Percentiles rank a stretch among this genome's conserved stretches.
phyloP scores from a whole-genome alignment of 75 land plant genomes.

The Pinus albicaulis region DNA sequence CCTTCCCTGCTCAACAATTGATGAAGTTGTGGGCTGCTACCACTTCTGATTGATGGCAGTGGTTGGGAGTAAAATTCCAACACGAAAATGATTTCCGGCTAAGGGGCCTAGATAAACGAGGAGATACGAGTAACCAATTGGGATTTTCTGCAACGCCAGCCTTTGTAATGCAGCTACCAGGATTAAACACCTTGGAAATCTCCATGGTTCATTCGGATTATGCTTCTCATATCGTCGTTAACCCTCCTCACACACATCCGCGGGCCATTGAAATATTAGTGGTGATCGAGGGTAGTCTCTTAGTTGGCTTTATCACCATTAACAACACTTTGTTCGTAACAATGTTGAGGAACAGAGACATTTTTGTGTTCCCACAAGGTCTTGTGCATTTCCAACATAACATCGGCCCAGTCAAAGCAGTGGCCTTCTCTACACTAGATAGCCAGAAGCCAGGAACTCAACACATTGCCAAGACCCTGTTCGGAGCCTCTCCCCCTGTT shows the following conservation, averaged over 20 bases:
- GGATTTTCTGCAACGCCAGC: no score
- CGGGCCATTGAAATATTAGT: conserved; percentile 63
- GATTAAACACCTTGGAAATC: no score
- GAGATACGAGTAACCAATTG: no score
- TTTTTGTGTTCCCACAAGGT: conserved; percentile 13
- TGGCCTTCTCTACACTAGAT: conserved; percentile 10
- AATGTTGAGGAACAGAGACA: conserved; percentile 10
- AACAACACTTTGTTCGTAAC: conserved; percentile 33
- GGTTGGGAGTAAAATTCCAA: no score
- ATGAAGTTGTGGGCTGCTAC: no score
- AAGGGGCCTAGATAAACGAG: no score
- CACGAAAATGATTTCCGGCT: no score
- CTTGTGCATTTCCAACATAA: no score
- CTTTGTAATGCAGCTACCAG: no score
- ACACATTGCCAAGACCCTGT: conserved; percentile 25
- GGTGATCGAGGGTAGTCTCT: conserved; percentile 45
- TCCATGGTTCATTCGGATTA: conserved; percentile 43
- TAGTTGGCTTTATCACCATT: conserved; percentile 59
- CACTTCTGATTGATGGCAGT: no score
- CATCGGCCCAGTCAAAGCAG: no score
- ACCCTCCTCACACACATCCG: conserved; percentile 71
- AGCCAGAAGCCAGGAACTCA: conserved; percentile 54
- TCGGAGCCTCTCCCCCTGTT: conserved; percentile 28
- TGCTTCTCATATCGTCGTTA: conserved; percentile 32
- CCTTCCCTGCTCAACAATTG: no score